Evolutionary conservation across 805 yeast genomes (phyloP).

Genomic region (Wickerhamiella kurtzmanii): DNA sequence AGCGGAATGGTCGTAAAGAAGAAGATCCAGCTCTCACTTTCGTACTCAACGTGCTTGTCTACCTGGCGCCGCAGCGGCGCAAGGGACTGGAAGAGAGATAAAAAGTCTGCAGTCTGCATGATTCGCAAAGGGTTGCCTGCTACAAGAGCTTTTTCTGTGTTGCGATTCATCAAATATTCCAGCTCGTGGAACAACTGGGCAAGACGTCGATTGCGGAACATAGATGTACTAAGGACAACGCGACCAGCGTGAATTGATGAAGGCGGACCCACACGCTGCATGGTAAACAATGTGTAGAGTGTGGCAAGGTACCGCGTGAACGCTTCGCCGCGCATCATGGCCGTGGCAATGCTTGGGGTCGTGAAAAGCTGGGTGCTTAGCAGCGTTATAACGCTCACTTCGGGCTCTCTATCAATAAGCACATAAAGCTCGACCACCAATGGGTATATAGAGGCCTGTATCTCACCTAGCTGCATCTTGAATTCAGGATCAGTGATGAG

Average conservation of each 20-base stretch:
- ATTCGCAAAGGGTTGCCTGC: slow-evolving; percentile 35
- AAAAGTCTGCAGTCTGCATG: slow-evolving; percentile 48
- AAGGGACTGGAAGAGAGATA: slow-evolving; percentile 61
- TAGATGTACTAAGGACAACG: slow-evolving; percentile 8
- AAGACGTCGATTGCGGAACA: slow-evolving; percentile 57
- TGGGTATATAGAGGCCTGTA: slow-evolving; percentile 76
- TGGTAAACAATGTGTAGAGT: slow-evolving; percentile 49
- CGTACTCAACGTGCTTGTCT: slow-evolving; percentile 78
- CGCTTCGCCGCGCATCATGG: slow-evolving; percentile 51
- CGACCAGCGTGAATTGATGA: slow-evolving; percentile 31
- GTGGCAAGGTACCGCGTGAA: slow-evolving; percentile 47
- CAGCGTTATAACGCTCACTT: slow-evolving; percentile 55
- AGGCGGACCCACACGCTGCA: slow-evolving; percentile 32
- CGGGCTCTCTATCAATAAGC: slow-evolving; percentile 76
- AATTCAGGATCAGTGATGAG: slow-evolving; percentile 46
- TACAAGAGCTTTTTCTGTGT: slow-evolving; percentile 39
- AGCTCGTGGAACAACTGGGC: slow-evolving; percentile 69
- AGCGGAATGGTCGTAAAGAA: slow-evolving; percentile 58
- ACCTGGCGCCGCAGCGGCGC: slow-evolving; percentile 65
- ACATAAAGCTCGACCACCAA: slow-evolving; percentile 56
- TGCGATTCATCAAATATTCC: slow-evolving; percentile 62
- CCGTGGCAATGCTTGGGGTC: slow-evolving; percentile 64
- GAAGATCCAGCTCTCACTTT: slow-evolving; percentile 66
- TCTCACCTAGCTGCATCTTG: slow-evolving; percentile 51
- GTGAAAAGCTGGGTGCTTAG: slow-evolving; percentile 80